A percentile compares a stretch with the other conserved stretches of the same genome.
Evolutionary conservation across 208 protist species (phyloP).

Genomic region (Leishmania mexicana): DNA sequence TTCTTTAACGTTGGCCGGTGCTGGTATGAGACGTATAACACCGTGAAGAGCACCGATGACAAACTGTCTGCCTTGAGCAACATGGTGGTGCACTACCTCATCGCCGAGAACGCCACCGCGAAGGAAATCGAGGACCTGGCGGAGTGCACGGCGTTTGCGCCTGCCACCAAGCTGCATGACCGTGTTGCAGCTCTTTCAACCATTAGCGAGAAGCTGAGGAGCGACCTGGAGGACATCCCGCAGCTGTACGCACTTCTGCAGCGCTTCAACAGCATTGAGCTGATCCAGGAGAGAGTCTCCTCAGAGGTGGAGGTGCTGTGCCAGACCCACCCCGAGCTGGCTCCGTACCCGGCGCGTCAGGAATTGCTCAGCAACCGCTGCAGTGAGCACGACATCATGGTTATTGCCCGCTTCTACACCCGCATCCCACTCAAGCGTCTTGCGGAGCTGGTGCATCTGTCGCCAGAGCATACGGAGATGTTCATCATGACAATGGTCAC

Average conservation of each 20-base stretch:
- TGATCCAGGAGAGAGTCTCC: constrained; percentile 80
- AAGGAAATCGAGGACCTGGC: constrained; percentile 84
- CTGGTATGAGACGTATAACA: constrained; percentile 94
- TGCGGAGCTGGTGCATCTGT: constrained; percentile 90
- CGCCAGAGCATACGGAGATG: constrained; percentile 86
- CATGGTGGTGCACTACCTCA: constrained; percentile 83
- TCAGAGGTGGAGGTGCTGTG: constrained; percentile 58
- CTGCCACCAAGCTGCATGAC: constrained; percentile 60
- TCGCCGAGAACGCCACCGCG: constrained; percentile 73
- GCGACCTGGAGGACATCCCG: constrained; percentile 74
- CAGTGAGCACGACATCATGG: constrained; percentile 96
- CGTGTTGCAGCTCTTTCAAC: constrained; percentile 51
- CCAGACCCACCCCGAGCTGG: constrained; percentile 76
- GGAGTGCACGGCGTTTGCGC: constrained; percentile 79
- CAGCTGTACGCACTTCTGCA: constrained; percentile 73
- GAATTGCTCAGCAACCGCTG: constrained; percentile 90
- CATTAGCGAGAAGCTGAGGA: constrained; percentile 58
- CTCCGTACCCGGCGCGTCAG: constrained; percentile 49
- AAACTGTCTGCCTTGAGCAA: constrained; percentile 76
- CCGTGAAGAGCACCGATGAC: constrained; percentile 73
- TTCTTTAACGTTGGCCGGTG: constrained; percentile 94
- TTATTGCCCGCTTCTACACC: constrained; percentile 95
- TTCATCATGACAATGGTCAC: constrained; percentile 94
- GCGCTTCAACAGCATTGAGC: constrained; percentile 85
- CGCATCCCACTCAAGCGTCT: constrained; percentile 92